phyloP scores from a whole-genome alignment of 1,284 basidiomycete genomes.

The Hortiboletus rubellus region DNA sequence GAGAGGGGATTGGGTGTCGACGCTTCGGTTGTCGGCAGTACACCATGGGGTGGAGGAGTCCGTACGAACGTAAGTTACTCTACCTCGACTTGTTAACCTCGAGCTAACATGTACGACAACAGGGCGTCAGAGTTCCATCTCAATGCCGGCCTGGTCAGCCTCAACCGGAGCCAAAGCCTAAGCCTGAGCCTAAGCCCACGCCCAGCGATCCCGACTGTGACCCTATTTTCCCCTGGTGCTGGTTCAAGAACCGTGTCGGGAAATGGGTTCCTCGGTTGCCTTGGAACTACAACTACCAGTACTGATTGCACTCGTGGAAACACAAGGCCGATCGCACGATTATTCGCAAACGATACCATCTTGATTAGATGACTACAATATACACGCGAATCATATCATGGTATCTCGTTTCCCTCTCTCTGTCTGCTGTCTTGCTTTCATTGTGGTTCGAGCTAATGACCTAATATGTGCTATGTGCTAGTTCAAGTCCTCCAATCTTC shows the following conservation, averaged over 20 bases:
- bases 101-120: background rate
- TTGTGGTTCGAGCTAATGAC: slow-evolving; percentile 7
- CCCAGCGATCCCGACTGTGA: slow-evolving; percentile 37
- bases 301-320: slow-evolving; percentile 20
- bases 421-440: slow-evolving; percentile 14
- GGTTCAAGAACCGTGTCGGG: slow-evolving; percentile 23
- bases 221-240: slow-evolving; percentile 29
- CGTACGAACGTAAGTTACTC: slow-evolving; percentile 51
- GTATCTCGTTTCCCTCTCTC: background rate
- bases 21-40: slow-evolving; percentile 71
- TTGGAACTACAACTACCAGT: slow-evolving; percentile 29
- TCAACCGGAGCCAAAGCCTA: slow-evolving; percentile 27
- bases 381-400: slow-evolving; percentile 5
- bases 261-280: slow-evolving; percentile 28
- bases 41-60: slow-evolving; percentile 94
- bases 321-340: slow-evolving; percentile 2
- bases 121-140: slow-evolving; percentile 34
- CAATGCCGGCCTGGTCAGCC: slow-evolving; percentile 29
- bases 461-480: slow-evolving; percentile 7
- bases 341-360: slow-evolving; percentile 26
- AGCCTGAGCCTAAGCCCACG: slow-evolving; percentile 28
- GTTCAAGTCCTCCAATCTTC: background rate
- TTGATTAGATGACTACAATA: slow-evolving; percentile 15
- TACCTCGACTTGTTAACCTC: background rate
- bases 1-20: slow-evolving; percentile 79